Evolutionary conservation across 345 rosid genomes (phyloP), one percentile per base, ranked within the genome.

Genomic region (Arabis alpina): DNA sequence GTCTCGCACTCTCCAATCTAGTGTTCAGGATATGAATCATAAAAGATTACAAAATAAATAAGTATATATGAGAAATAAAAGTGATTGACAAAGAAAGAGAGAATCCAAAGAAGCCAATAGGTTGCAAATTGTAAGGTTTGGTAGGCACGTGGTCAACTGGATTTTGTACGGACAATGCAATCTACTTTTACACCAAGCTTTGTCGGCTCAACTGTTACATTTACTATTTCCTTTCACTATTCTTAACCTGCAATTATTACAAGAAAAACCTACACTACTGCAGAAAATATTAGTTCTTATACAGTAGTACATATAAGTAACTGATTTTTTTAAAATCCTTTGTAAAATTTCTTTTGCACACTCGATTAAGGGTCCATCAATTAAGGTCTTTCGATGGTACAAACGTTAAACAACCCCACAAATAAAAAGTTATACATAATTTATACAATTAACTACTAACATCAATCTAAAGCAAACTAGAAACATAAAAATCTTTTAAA

Each of bases 181-280:
- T 55, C 40, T 39, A 39, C 60, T 57, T 72, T 64, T 54, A 73
- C 60, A 73, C 39, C 10, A 66, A 42, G 13, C 61, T 12, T 30
- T 74, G 73, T 74, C 77, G 72, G 67, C 37, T 64, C 49, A 45
- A 52, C 48, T 62, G 37, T 71, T 53, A 53, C 55, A 13, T 53
- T 62, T 62, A 24, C 55, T 58, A n/a, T 59, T 43, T 16, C 44
- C 8, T 64, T 8, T 15, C 42, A 3, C 10, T 44, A 5, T 43
- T 15, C 11, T 42, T 16, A 40, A 3, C 25, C 10, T 65, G 40
- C 25, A 48, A 37, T 9, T 51, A 37, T 39, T 34, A 55, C 61
- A 14, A 6, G 60, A 14, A 6, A 6, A 11, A 39, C 11, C 16
- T 52, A 28, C 32, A 28, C 32, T 28, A 28, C 2, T 28, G 4